Evolutionary conservation across 768 basidiomycete genomes (phyloP).

Genomic region (Gloeostereum incarnatum): DNA sequence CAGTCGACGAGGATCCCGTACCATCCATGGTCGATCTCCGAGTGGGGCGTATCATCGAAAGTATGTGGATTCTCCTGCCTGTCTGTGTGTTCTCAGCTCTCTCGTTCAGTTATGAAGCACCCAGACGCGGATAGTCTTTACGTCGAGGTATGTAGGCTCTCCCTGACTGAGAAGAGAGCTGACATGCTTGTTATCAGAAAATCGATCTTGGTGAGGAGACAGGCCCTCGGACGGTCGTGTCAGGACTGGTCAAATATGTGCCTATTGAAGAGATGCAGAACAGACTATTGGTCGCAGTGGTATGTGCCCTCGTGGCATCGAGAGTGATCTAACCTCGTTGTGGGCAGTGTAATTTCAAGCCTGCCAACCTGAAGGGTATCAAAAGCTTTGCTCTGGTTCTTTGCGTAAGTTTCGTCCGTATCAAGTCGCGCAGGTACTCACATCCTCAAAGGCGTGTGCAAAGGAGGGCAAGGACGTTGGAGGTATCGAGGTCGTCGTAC

Average conservation of each 20-base stretch:
- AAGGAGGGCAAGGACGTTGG: constrained; percentile 87
- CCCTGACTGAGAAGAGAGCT: neutral
- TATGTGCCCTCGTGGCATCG: constrained; percentile 23
- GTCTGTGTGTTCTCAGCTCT: neutral
- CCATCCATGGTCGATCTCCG: constrained; percentile 98
- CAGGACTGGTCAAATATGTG: constrained; percentile 93
- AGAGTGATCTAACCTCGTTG: neutral
- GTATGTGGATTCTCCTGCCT: constrained; percentile 32
- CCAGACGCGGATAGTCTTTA: constrained; percentile 98
- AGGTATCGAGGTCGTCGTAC: constrained; percentile 86
- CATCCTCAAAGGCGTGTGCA: constrained; percentile 64
- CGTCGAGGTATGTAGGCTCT: constrained; percentile 54
- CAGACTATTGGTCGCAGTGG: constrained; percentile 76
- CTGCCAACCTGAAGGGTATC: constrained; percentile 93
- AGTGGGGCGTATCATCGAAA: constrained; percentile 87
- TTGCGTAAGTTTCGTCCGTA: constrained; percentile 42
- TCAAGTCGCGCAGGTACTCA: constrained; percentile 2
- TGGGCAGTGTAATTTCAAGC: constrained; percentile 83
- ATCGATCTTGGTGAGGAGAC: constrained; percentile 94
- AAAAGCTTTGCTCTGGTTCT: constrained; percentile 99
- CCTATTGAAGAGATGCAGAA: constrained; percentile 91
- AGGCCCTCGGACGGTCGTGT: constrained; percentile 93
- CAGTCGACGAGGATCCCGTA: constrained; percentile 72
- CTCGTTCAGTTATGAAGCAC: constrained; percentile 75
- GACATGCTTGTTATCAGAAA: constrained; percentile 48